Percentiles rank a stretch among this genome's conserved stretches.
Conservation (phyloP, 2,329 filamentous ascomycete species). For the Aureobasidium melanogenum region DNA sequence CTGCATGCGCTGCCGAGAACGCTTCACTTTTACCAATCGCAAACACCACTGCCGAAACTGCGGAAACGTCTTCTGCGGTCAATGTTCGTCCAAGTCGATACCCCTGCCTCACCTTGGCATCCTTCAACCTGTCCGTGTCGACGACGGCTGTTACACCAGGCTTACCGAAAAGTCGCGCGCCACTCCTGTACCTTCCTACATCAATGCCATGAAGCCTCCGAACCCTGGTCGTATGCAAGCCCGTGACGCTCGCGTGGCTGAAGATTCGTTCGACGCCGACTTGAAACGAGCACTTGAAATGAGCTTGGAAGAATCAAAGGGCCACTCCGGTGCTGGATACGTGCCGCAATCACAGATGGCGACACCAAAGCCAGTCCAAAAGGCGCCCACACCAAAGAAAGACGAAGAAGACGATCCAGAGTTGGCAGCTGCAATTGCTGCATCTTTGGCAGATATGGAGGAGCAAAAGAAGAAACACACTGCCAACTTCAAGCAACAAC, state of each 20-base stretch:
- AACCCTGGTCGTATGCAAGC: constrained; percentile 80
- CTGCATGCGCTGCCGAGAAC: constrained; percentile 92
- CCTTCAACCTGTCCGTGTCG: constrained; percentile 79
- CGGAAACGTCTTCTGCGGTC: constrained; percentile 92
- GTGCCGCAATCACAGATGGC: constrained; percentile 53
- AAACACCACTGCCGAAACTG: constrained; percentile 99
- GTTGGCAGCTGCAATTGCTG: constrained; percentile 87
- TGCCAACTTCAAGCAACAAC: constrained; percentile 73
- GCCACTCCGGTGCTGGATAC: constrained; percentile 61
- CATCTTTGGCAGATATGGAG: constrained; percentile 93
- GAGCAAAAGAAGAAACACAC: constrained; percentile 91
- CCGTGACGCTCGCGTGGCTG: constrained; percentile 67
- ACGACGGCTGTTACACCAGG: constrained; percentile 90
- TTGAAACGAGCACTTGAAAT: constrained; percentile 88
- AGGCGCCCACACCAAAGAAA: constrained; percentile 29
- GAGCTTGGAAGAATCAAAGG: constrained; percentile 89
- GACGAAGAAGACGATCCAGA: constrained; percentile 86
- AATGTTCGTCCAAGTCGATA: constrained; percentile 83
- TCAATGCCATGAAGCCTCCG: constrained; percentile 40
- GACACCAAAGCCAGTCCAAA: constrained; percentile 24
- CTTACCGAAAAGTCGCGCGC: constrained; percentile 62
- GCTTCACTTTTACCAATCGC: constrained; percentile 95
- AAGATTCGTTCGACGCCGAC: constrained; percentile 90
- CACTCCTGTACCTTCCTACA: constrained; percentile 35
- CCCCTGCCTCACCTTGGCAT: constrained; percentile 91